Conservation (phyloP, 2,329 filamentous ascomycete genomes). For the Sarocladium strictum region DNA sequence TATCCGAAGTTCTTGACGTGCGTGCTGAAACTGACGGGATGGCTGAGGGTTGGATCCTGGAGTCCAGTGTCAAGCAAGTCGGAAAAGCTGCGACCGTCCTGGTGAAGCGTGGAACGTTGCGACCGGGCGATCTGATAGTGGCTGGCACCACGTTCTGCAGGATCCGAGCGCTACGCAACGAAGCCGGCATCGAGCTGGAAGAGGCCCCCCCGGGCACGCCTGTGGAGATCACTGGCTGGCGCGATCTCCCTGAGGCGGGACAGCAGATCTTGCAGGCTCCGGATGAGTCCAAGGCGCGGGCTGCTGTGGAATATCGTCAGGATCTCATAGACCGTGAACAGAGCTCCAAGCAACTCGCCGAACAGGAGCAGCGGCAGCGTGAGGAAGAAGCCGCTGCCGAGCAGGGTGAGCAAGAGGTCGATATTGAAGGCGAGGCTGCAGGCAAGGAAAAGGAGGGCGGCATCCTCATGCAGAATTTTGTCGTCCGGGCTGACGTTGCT, state of each 20-base stretch:
- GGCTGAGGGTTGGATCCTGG: constrained; percentile 90
- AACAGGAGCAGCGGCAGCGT: constrained; percentile 57
- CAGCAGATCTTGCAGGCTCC: constrained; percentile 80
- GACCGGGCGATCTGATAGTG: constrained; percentile 74
- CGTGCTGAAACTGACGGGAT: constrained; percentile 70
- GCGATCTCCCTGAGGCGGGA: constrained; percentile 72
- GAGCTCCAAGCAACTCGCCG: constrained; percentile 75
- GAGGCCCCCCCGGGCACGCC: constrained; percentile 83
- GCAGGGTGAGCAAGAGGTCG: constrained; percentile 27
- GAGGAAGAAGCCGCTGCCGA: constrained; percentile 41
- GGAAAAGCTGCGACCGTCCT: constrained; percentile 86
- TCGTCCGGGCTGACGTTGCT: constrained; percentile 81
- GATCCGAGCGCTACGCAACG: constrained; percentile 78
- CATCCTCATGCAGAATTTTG: constrained; percentile 58
- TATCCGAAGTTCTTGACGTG: constrained; percentile 87
- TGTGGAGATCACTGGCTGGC: constrained; percentile 93
- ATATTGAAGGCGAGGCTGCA: constrained; percentile 26
- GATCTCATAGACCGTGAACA: constrained; percentile 66
- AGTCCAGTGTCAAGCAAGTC: constrained; percentile 78
- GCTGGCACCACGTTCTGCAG: constrained; percentile 85
- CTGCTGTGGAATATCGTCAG: constrained; percentile 68
- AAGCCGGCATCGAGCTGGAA: constrained; percentile 65
- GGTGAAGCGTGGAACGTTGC: constrained; percentile 79
- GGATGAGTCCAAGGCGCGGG: constrained; percentile 71
- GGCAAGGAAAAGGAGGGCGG: constrained; percentile 5